Evolutionary conservation across 2,329 filamentous ascomycete species (phyloP), one percentile per base, ranked within the genome.

Genomic region (Amylocarpus encephaloides): DNA sequence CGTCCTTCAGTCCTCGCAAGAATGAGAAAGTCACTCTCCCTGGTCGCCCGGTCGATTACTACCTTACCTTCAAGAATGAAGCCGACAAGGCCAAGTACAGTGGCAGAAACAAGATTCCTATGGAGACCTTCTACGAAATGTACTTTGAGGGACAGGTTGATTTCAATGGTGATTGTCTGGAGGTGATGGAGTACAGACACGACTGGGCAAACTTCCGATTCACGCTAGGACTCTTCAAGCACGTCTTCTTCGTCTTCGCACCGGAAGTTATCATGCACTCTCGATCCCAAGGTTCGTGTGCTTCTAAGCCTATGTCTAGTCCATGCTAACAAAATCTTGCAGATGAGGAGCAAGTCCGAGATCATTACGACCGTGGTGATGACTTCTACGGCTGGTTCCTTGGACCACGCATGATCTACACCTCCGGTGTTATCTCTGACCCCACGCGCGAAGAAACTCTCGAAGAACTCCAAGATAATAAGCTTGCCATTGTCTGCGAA

Each of bases 321-420:
- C 18, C 38, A 16, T 52, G 51, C 62, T 71, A 61, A 71, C 57
- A 36, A n/a, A 26, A 36, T 15, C 11, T 44, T 41, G 33, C 59
- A 89, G 92, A 97, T 62, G 91, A 96, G 79, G 92, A 97, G 71
- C 93, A 97, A 74, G 91, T 97, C 50, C 89, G 91, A 67, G 89
- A 91, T 70, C 90, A 96, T 76, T 98, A 98, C 72, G 93, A 97
- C 78, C 85, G 90, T 59, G 93, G 93, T 66, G 90, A 98, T 69
- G 93, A 97, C 72, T 95, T 96, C 74, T 98, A 98, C 77, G 86
- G 82, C 68, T 98, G 91, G 90, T 97, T 97, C 79, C 81, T 97
- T 57, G 93, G 93, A 55, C 92, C 92, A 52, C 91, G 92, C 66
- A 98, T 97, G 93, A 89, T 97, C 72, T 97, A 97, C 76, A 98